Percentiles rank a stretch among this genome's conserved stretches.
phyloP scores from a whole-genome alignment of 306 rosid genomes.

The Dicorynia guianensis region DNA sequence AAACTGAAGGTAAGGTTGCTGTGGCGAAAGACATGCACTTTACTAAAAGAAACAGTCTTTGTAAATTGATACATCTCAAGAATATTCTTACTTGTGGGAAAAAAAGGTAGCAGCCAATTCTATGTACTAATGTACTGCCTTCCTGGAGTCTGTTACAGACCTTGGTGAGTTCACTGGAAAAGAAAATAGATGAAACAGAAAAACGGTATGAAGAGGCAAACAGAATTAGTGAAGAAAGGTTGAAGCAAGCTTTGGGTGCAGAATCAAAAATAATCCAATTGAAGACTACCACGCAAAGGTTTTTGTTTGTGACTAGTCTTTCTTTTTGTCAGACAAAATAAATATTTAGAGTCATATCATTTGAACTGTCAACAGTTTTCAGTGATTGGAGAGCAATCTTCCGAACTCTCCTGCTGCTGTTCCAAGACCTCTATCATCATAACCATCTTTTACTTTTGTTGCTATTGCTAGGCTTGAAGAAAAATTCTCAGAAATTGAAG shows the following conservation, averaged over 20 bases:
- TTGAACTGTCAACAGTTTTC: slow-evolving; percentile 14
- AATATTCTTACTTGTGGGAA: slow-evolving; percentile 9
- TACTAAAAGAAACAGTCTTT: slow-evolving; percentile 2
- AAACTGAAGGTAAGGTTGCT: slow-evolving; percentile 83
- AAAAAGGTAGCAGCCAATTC: slow-evolving; percentile 30
- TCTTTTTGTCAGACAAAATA: slow-evolving; percentile 25
- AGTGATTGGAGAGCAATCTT: slow-evolving; percentile 25
- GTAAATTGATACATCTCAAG: slow-evolving; percentile 13
- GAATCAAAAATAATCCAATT: slow-evolving; percentile 89
- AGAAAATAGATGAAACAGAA: slow-evolving; percentile 93
- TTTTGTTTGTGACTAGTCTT: slow-evolving; percentile 42
- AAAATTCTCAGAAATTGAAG: slow-evolving; percentile 77
- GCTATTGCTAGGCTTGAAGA: slow-evolving; percentile 85
- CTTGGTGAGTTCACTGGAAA: slow-evolving; percentile 86
- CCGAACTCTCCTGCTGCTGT: slow-evolving; percentile 1
- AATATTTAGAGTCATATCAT: slow-evolving; percentile 27
- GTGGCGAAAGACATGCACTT: slow-evolving; percentile 28
- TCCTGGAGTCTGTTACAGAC: slow-evolving; percentile 62
- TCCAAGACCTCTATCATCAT: slow-evolving; percentile 35
- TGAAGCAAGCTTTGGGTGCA: slow-evolving; percentile 94
- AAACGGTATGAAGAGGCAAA: slow-evolving; percentile 86
- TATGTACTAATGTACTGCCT: slow-evolving; percentile 44
- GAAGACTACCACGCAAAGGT: slow-evolving; percentile 98
- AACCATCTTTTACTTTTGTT: slow-evolving; percentile 41
- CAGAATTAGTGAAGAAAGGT: slow-evolving; percentile 90